Evolutionary conservation across 2,329 filamentous ascomycete genomes (phyloP), one percentile per base, ranked within the genome.

Genomic region (Trichothecium roseum): DNA sequence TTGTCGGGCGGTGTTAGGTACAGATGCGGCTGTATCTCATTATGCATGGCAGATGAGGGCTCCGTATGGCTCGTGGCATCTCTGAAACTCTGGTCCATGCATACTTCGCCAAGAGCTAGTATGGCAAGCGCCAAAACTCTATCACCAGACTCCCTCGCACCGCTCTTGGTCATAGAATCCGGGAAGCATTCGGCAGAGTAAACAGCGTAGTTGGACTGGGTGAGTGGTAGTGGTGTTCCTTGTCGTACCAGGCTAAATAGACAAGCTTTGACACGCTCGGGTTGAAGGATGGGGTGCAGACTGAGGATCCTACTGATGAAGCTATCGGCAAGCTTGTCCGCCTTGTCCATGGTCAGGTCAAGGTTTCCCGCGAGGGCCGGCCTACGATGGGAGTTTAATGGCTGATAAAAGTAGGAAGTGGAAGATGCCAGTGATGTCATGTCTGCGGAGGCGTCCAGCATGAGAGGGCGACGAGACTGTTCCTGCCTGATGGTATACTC

Each of bases 51-150:
- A n/a, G n/a, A n/a, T n/a, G n/a, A n/a, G n/a, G n/a, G n/a, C n/a
- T n/a, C n/a, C n/a, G n/a, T n/a, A 36, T 56, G 54, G 3, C 82
- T 68, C 3, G 81, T 62, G 34, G 78, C 73, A 0, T 72, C 72
- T 3, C 80, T 64, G 42, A 60, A 63, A 1, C 66, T 64, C 31
- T 63, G 66, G 45, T 70, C 58, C 8, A 66, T 54, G 47, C 84
- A 89, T 9, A 96, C 81, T 50, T 86, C 87, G 14, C 91, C 91
- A 5, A 98, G 63, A 0, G 89, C 89, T 36, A 96, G 67, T 1
- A 94, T 76, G 4, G 89, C 67, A 3, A 95, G 68, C 2, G 95
- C 74, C 28, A 96, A 69, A 0, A 86, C 87, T 45, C 84, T 94
- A 35, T 78, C 72, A 13, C 89, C 77, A 7, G 81, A 84, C 35